Evolutionary conservation across 305 asterid genomes (phyloP), one percentile per base, ranked within the genome.

Genomic region (Fraxinus paxiana): DNA sequence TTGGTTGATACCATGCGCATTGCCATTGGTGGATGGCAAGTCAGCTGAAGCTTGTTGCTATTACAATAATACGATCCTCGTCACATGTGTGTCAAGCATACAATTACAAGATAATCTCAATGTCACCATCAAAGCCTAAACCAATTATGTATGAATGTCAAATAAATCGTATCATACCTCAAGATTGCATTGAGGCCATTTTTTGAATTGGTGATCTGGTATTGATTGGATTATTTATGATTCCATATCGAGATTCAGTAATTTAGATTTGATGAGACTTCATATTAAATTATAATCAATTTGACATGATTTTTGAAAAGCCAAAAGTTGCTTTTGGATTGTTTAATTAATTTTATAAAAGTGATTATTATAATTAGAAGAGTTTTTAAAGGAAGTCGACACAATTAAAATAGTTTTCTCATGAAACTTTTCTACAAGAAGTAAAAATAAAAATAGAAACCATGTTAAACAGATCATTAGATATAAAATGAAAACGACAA

Each of bases 31-130:
- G 59, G 51, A 43, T 43, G n/a, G 51, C 51, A 43, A 12, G n/a
- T 2, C 81, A 56, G 74, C 75, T n/a, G 1, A 79, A 41, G 73
- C 31, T 65, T 81, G 38, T 79, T 79, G 81, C 54, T 9, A 75
- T 35, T 78, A 82, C 80, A 28, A 82, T 70, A 17, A 69, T 69
- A 70, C 38, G 65, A 51, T 83, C 78, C 26, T 81, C 24, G 26
- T 78, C 75, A 77, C 35, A 79, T 33, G 38, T 70, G 75, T 26
- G 59, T 82, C 87, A 61, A 22, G 61, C 82, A 77, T 82, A 82
- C 33, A 30, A 30, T 30, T 30, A 30, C 82, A 79, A 13, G 83
- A 79, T 79, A 82, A 76, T 81, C 81, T 76, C 79, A 76, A 79
- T 71, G 82, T 80, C 87, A 61, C 82, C n/a, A 41, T 80, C 84